Evolutionary conservation across 1,139 yeast species (phyloP).

Genomic region (Candida sanyaensis): DNA sequence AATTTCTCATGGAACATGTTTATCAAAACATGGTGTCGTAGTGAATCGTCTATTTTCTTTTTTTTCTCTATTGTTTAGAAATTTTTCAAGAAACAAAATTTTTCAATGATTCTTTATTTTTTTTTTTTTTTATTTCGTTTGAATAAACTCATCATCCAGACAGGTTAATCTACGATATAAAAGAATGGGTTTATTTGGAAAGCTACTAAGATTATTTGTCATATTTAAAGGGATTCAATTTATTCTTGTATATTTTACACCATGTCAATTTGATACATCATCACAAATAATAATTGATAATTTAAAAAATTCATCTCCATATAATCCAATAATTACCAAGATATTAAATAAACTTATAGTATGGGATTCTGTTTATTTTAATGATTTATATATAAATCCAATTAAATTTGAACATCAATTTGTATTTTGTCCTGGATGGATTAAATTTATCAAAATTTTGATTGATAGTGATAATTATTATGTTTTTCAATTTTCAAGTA

Average conservation of each 20-base stretch:
- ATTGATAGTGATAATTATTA: constrained; percentile 35
- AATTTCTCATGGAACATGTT: too few species aligned
- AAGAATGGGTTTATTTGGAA: constrained; percentile 7
- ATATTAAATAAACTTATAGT: constrained; percentile 55
- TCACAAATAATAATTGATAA: constrained; percentile 27
- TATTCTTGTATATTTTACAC: constrained; percentile 31
- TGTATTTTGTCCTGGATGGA: constrained; percentile 87
- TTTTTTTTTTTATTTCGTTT: not conserved
- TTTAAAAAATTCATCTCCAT: constrained; percentile 3
- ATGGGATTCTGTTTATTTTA: constrained; percentile 88
- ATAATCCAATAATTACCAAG: constrained; percentile 13
- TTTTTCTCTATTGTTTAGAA: too few species aligned
- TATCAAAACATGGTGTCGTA: too few species aligned
- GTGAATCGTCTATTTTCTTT: too few species aligned
- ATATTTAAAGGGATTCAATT: constrained; percentile 31
- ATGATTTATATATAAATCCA: constrained; percentile 54
- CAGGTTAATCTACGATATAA: not conserved
- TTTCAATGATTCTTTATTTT: not conserved
- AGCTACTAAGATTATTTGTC: constrained; percentile 22
- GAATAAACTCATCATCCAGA: not conserved
- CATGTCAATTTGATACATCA: constrained; percentile 43
- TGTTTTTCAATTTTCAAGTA: constrained; percentile 41
- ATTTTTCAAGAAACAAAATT: too few species aligned
- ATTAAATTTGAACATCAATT: constrained; percentile 79
- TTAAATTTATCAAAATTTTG: constrained; percentile 45